A percentile compares a stretch with the other conserved stretches of the same genome.
phyloP scores from a whole-genome alignment of 306 rosid species.

The Carpinus viminea region DNA sequence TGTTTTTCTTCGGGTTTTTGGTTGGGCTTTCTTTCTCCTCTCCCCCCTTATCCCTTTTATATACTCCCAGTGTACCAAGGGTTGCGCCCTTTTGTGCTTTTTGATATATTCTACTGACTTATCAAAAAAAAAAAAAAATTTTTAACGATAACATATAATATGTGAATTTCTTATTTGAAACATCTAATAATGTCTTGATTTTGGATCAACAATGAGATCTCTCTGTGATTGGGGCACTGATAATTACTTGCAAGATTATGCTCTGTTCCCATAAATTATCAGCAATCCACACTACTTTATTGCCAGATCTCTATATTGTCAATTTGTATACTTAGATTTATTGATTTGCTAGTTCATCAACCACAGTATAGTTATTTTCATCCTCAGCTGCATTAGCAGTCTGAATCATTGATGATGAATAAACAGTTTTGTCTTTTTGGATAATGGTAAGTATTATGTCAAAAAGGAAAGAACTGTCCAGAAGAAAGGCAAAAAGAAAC shows the following conservation, averaged over 20 bases:
- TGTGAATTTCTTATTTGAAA: not conserved
- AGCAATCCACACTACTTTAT: not conserved
- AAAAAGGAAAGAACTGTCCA: too few species aligned
- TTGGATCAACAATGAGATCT: not conserved
- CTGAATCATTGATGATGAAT: not conserved
- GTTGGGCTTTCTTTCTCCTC: too few species aligned
- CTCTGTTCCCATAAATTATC: not conserved
- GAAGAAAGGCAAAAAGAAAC: too few species aligned
- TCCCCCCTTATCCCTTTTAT: too few species aligned
- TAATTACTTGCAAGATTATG: not conserved
- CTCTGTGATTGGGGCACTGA: not conserved
- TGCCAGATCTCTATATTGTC: not conserved
- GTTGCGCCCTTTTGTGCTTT: too few species aligned
- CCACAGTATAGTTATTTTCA: not conserved
- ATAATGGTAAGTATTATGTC: too few species aligned
- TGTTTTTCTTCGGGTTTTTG: too few species aligned
- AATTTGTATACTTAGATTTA: not conserved
- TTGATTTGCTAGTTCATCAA: not conserved
- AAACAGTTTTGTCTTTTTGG: not conserved
- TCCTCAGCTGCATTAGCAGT: not conserved
- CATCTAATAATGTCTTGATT: not conserved
- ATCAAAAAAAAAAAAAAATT: too few species aligned
- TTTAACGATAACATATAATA: not conserved
- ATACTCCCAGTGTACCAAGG: too few species aligned
- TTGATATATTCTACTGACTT: too few species aligned